Base-by-base conservation (phyloP, 306 rosid genomes). In the Vicia sativa region DNA sequence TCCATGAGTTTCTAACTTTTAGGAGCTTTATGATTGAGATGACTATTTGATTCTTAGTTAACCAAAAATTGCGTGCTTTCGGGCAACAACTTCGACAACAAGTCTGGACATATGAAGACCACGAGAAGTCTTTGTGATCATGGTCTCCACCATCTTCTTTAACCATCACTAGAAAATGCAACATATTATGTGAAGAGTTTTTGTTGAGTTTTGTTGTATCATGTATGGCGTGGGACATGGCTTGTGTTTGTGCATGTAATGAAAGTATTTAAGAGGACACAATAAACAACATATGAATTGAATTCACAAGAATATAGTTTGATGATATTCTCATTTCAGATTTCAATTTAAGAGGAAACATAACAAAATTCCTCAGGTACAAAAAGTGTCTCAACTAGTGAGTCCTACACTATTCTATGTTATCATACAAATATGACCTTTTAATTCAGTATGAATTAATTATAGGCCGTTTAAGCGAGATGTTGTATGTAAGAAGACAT, bases 401-500 rank as follows among this genome's bases (percentile, higher is more conserved):
- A 34, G 46, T 37, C 31, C 14, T 52, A n/a, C 2, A 6, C 38
- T 21, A 6, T 52, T 4, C 58, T 19, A 52, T 19, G 44, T 49
- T 38, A 38, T 42, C 31, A 18, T 61, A 3, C 23, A 41, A 34
- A 52, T 52, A 6, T 34, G 46, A 7, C 41, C 54, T 7, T 54
- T 55, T 11, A 19, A 21, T 9, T 34, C 38, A 13, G 31, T 42
- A 37, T 78, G 62, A 6, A n/a, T n/a, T 52, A 18, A 21, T 39
- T 62, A 73, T 55, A 7, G 50, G 11, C 44, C 4, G 6, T 48
- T 70, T 46, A 81, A 37, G 57, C 31, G 4, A 13, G 84, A 81
- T 55, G 62, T 55, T 56, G 80, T 50, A 19, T 72, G 43, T 13
- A 62, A 39, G 79, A 83, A 83, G 11, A 75, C 5, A 9, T 78